A percentile compares a stretch with the other conserved stretches of the same genome.
phyloP scores from a whole-genome alignment of 2,329 filamentous ascomycete genomes.

The Fusarium protoensiforme region DNA sequence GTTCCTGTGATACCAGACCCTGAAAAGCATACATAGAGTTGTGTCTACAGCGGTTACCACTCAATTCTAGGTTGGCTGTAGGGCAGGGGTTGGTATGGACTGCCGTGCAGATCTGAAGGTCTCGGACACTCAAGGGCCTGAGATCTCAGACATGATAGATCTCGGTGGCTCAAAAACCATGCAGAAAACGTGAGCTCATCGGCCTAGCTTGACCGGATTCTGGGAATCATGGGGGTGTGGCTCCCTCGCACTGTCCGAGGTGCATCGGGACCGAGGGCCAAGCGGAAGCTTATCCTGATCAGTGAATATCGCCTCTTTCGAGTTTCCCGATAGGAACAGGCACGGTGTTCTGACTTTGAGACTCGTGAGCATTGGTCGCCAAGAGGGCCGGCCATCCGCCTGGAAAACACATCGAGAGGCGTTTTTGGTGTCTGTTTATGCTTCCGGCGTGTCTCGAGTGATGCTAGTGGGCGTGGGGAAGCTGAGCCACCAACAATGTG shows the following conservation, averaged over 20 bases:
- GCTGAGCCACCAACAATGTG: neutral
- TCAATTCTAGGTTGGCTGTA: neutral
- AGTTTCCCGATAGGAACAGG: neutral
- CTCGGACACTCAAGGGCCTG: neutral
- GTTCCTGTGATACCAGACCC: neutral
- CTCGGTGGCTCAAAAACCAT: neutral
- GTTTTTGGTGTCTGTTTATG: neutral
- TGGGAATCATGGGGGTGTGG: neutral
- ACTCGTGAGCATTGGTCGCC: neutral
- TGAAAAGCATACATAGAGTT: neutral
- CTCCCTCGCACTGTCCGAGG: neutral
- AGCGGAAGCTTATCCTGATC: neutral
- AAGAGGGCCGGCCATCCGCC: neutral
- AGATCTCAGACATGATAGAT: neutral
- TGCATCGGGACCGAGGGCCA: neutral
- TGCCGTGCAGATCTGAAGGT: neutral
- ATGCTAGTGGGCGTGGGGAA: neutral
- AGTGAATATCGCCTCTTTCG: neutral
- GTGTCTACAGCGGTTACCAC: neutral
- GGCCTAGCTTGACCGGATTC: neutral
- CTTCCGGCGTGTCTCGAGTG: conserved; percentile 1
- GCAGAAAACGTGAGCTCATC: conserved; percentile 1
- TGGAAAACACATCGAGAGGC: neutral
- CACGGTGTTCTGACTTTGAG: neutral
- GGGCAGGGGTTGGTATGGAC: neutral